Conservation (phyloP, 768 basidiomycete species). For the Leucosporidium creatinivorum region DNA sequence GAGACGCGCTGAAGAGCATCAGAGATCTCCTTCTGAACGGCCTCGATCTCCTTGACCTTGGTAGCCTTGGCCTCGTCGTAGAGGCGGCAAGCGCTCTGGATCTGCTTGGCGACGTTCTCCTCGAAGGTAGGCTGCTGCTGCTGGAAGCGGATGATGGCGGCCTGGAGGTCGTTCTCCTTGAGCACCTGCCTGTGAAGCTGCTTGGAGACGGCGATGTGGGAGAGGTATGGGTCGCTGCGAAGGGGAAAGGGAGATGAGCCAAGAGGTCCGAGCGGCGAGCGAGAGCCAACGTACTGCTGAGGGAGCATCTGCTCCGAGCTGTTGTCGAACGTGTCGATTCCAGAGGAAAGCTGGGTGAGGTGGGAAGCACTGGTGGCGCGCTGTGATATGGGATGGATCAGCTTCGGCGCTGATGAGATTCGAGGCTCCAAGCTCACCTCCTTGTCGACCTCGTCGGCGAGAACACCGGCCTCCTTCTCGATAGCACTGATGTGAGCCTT, state of each 20-base stretch:
- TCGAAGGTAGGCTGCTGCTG: conserved; percentile 33
- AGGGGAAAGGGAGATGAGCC: background rate
- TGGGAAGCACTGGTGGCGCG: conserved; percentile 16
- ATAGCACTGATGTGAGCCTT: conserved; percentile 48
- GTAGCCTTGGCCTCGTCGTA: conserved; percentile 24
- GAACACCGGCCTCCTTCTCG: conserved; percentile 42
- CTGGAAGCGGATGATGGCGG: conserved; percentile 35
- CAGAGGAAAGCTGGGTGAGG: conserved; percentile 26
- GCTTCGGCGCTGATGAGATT: background rate
- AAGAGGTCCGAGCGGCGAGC: too few relatives aligned
- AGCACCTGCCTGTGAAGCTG: conserved; percentile 50
- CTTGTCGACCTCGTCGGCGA: conserved; percentile 28
- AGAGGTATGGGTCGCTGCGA: conserved; percentile 27
- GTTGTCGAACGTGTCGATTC: conserved; percentile 34
- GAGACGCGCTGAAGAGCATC: conserved; percentile 24
- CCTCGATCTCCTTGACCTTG: conserved; percentile 15
- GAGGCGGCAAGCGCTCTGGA: conserved; percentile 18
- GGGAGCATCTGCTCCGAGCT: background rate
- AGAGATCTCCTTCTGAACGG: conserved; percentile 19
- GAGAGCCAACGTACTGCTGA: background rate
- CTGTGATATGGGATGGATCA: background rate
- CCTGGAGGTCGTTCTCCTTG: conserved; percentile 35
- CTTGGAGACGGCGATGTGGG: conserved; percentile 38
- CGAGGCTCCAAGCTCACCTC: conserved; percentile 14
- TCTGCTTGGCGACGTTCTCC: conserved; percentile 11